A percentile compares a stretch with the other conserved stretches of the same genome.
phyloP scores from a whole-genome alignment of 2,329 filamentous ascomycete species.

The Botryosphaeria agaves region DNA sequence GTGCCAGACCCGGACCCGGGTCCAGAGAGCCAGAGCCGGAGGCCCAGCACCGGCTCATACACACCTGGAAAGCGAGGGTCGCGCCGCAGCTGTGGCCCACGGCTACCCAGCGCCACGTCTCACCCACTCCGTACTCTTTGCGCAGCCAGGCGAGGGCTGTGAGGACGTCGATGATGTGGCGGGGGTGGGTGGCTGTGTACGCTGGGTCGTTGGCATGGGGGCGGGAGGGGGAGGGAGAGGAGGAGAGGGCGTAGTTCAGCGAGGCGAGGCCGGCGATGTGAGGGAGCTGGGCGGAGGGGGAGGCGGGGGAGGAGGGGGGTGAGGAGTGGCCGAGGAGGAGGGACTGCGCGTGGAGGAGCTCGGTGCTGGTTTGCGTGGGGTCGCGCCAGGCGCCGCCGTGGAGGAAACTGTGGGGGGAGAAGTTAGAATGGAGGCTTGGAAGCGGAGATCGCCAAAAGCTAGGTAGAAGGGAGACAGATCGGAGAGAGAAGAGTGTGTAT shows the following conservation, averaged over 20 bases:
- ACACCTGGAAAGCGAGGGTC: slow-evolving; percentile 43
- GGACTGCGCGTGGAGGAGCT: slow-evolving; percentile 18
- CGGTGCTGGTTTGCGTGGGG: slow-evolving; percentile 19
- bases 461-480: too few species aligned
- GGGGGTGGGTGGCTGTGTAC: slow-evolving; percentile 37
- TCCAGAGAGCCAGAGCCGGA: too few species aligned
- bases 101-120: slow-evolving; percentile 21
- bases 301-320: slow-evolving; percentile 2
- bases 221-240: slow-evolving; percentile 26
- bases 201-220: slow-evolving; percentile 28
- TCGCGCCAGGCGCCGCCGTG: slow-evolving; percentile 35
- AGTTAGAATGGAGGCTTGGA: not conserved
- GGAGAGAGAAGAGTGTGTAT: not conserved
- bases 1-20: too few species aligned
- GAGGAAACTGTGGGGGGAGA: slow-evolving; percentile 18
- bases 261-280: slow-evolving; percentile 44
- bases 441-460: too few species aligned
- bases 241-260: slow-evolving; percentile 46
- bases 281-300: slow-evolving; percentile 5
- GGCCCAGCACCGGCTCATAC: slow-evolving; percentile 26
- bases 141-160: slow-evolving; percentile 34
- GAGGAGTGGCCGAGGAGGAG: slow-evolving; percentile 15
- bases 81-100: slow-evolving; percentile 47
- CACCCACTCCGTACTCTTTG: slow-evolving; percentile 24
- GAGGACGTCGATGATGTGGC: slow-evolving; percentile 41